A percentile compares a stretch with the other conserved stretches of the same genome.
phyloP scores from a whole-genome alignment of 1,139 yeast genomes.

The Geotrichum reessii region DNA sequence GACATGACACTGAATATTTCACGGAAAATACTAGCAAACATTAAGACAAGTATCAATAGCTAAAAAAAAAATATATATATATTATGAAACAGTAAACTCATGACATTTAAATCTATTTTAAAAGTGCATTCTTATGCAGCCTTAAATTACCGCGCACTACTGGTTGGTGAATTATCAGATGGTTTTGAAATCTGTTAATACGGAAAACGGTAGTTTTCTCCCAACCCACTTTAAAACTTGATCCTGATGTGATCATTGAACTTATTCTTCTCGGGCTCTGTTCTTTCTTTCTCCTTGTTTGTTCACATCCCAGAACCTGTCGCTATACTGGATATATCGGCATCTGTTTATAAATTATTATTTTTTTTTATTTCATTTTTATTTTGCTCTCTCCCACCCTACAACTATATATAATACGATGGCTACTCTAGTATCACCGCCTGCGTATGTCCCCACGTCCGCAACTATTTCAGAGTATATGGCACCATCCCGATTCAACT shows the following conservation, averaged over 20 bases:
- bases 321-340: not conserved
- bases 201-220: not conserved
- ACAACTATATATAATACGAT: too few species aligned
- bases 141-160: not conserved
- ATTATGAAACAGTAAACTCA: too few species aligned
- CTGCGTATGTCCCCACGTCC: not conserved
- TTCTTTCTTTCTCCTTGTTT: not conserved
- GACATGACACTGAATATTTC: not conserved
- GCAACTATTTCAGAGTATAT: not conserved
- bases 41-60: not conserved
- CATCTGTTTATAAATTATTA: not conserved
- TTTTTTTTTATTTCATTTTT: not conserved
- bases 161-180: not conserved
- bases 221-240: not conserved
- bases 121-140: not conserved
- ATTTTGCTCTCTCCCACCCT: too few species aligned
- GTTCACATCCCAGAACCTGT: not conserved
- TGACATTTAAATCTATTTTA: not conserved
- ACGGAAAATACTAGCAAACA: too few species aligned
- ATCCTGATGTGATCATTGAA: not conserved
- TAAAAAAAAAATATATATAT: too few species aligned
- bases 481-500: not conserved
- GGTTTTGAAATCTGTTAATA: not conserved
- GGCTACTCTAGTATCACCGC: not conserved
- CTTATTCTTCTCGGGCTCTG: not conserved